phyloP scores from a whole-genome alignment of 129 eudicot species.

The Saussurea involucrata region DNA sequence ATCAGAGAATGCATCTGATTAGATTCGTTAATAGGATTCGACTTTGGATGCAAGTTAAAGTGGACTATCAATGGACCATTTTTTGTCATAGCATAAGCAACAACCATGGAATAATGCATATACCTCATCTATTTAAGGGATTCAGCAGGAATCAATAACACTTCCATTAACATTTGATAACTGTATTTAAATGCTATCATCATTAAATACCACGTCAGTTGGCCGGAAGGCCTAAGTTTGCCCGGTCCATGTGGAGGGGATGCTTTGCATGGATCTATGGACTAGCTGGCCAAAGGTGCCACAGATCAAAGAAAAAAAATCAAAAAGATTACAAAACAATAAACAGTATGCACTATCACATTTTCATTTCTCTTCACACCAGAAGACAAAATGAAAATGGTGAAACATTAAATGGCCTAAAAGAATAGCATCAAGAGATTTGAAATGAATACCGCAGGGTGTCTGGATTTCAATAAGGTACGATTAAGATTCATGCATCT shows the following conservation, averaged over 20 bases:
- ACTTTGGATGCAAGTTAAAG: background rate
- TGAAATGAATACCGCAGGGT: background rate
- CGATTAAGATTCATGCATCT: background rate
- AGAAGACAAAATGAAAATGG: background rate
- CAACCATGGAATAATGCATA: background rate
- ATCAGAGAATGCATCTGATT: constrained; percentile 17
- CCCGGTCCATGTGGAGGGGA: background rate
- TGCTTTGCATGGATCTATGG: background rate
- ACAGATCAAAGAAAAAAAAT: background rate
- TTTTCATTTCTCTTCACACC: background rate
- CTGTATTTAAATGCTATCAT: background rate
- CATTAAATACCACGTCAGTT: background rate
- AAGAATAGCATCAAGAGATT: background rate
- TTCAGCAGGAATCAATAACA: background rate
- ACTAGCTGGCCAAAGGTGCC: background rate
- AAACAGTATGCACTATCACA: background rate
- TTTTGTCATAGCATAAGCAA: background rate
- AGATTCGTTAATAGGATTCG: constrained; percentile 9
- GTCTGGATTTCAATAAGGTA: background rate
- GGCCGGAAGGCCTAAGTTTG: background rate
- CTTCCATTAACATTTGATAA: background rate
- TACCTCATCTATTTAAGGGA: background rate
- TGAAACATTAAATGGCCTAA: background rate
- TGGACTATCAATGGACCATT: background rate
- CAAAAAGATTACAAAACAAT: background rate